Evolutionary conservation across 2,329 filamentous ascomycete species (phyloP).

Genomic region (Fusarium phyllophilum): DNA sequence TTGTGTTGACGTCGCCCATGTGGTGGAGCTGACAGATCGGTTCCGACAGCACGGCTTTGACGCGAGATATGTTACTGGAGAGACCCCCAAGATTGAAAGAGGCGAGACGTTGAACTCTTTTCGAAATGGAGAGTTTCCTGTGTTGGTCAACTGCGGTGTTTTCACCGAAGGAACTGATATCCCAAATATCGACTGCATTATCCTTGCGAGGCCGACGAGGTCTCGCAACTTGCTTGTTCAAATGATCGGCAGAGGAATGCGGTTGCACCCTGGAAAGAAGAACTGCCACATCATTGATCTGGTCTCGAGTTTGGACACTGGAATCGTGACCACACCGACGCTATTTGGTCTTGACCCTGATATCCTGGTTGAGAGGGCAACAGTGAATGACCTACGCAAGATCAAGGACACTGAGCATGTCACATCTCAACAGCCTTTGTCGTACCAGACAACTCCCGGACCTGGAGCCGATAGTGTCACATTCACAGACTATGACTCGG

Average conservation of each 20-base stretch:
- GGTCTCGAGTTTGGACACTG: conserved; percentile 84
- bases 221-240: conserved; percentile 95
- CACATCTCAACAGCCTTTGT: conserved; percentile 21
- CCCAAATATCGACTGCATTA: conserved; percentile 93
- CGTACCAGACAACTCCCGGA: conserved; percentile 18
- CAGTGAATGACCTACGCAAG: conserved; percentile 68
- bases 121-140: conserved; percentile 78
- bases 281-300: conserved; percentile 97
- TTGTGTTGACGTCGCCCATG: conserved; percentile 90
- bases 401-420: conserved; percentile 59
- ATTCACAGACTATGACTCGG: conserved; percentile 90
- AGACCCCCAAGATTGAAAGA: conserved; percentile 76
- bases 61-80: conserved; percentile 86
- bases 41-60: conserved; percentile 85
- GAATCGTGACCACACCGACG: conserved; percentile 90
- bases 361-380: conserved; percentile 76
- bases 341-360: conserved; percentile 91
- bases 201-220: conserved; percentile 87
- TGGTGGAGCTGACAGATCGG: conserved; percentile 75
- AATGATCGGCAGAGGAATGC: conserved; percentile 97
- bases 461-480: conserved; percentile 62
- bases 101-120: conserved; percentile 80
- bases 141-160: conserved; percentile 93
- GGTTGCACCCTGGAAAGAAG: conserved; percentile 80
- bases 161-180: conserved; percentile 99